Conservation (phyloP, 495 filamentous ascomycete species). For the Corynascus novoguineensis region DNA sequence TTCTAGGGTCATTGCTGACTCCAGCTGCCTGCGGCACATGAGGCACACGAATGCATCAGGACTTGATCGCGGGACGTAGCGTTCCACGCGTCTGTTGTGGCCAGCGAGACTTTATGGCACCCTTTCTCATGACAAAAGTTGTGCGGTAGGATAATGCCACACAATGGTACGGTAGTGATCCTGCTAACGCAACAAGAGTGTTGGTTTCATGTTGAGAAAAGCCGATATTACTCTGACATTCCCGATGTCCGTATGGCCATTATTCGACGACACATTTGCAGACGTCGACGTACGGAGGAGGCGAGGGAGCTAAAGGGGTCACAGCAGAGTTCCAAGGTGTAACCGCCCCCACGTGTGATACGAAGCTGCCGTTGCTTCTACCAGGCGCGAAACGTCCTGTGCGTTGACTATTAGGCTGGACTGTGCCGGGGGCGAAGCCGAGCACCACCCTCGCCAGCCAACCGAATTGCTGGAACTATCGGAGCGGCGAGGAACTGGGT, state of each 20-base stretch:
- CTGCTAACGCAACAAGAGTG: background rate
- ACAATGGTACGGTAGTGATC: background rate
- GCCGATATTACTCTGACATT: background rate
- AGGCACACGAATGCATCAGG: too few species aligned
- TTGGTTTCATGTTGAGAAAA: background rate
- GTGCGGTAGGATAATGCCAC: too few species aligned
- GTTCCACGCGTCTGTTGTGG: too few species aligned
- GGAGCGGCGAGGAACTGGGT: background rate
- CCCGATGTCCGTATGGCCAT: background rate
- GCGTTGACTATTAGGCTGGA: background rate
- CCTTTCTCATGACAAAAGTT: too few species aligned
- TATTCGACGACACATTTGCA: background rate
- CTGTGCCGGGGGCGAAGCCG: conserved; percentile 13
- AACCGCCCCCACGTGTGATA: conserved; percentile 4
- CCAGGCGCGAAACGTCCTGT: background rate
- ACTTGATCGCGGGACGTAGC: too few species aligned
- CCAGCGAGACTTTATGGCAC: too few species aligned
- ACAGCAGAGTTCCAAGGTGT: background rate
- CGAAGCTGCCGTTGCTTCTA: background rate
- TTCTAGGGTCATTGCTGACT: too few species aligned
- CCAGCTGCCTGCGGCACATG: too few species aligned
- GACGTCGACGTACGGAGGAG: background rate
- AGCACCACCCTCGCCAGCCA: background rate
- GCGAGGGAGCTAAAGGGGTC: background rate
- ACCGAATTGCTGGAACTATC: background rate